Base-by-base conservation (phyloP, 371 early-diverging fungal genomes). In the Scutellospora calospora region DNA sequence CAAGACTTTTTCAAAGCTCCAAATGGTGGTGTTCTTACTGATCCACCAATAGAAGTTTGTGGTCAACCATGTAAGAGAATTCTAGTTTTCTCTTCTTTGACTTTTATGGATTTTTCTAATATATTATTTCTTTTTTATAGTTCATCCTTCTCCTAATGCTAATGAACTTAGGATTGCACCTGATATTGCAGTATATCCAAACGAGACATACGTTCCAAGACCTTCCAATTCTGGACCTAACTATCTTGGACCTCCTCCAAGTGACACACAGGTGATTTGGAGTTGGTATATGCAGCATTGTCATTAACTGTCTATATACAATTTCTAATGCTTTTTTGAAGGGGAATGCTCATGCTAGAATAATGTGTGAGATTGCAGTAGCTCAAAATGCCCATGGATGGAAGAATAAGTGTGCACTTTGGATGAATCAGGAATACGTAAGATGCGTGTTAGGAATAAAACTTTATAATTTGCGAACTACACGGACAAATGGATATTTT, bases 271-370 rank as follows among this genome's bases (percentile, higher is more conserved):
- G 72, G 72, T 51, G 22, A 49, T 49, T 72, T 72, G 72, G 49
- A 72, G 45, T 72, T 49, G 72, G 72, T 72, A 51, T 72, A 72
- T 72, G n/a, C n/a, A n/a, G n/a, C n/a, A 72, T 72, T 72, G 49
- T 72, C 72, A 72, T 72, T 72, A 72, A 49, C 49, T 72, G 51
- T 72, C 49, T 72, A 12, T 51, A 51, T 51, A 29, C 51, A 14
- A 51, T 72, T 51, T 72, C 55, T 54, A 54, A n/a, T 54, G 16
- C 16, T 14, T 51, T 72, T 72, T 72, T 72, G 72, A 49, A 72
- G 72, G 72, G 72, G 72, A 72, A 72, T 72, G 0, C 51, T 72
- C 72, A 72, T 72, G 72, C 72, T 72, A 72, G 72, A 72, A 72
- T 72, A 16, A 51, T 72, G 49, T 72, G 72, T 45, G 72, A 72